phyloP scores from a whole-genome alignment of 75 land plant species.

The Cryptomeria japonica region DNA sequence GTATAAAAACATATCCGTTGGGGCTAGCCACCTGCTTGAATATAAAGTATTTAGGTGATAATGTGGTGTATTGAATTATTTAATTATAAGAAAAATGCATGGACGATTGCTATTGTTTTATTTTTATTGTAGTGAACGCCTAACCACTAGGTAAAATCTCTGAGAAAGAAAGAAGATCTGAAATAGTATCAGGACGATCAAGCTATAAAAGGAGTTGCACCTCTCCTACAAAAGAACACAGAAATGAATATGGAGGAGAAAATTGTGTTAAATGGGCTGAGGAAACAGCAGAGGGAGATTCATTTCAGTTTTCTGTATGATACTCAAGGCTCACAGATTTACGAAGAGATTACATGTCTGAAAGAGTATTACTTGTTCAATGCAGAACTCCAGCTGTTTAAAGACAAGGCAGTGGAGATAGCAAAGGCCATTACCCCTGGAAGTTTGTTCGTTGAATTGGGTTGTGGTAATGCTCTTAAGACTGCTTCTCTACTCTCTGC shows the following conservation, averaged over 20 bases:
- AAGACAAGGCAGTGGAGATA: slow-evolving; percentile 22
- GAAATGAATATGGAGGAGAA: not conserved
- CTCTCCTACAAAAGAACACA: not conserved
- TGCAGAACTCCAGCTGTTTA: slow-evolving; percentile 24
- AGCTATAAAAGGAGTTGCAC: no score
- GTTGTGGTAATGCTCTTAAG: slow-evolving; percentile 36
- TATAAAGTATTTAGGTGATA: no score
- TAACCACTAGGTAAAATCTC: no score
- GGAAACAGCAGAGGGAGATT: slow-evolving; percentile 17
- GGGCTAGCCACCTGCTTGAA: no score
- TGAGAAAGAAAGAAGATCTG: no score
- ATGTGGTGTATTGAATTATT: no score
- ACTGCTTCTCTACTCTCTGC: slow-evolving; percentile 29
- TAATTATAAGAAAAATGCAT: no score
- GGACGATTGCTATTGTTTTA: no score
- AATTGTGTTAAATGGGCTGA: slow-evolving; percentile 1
- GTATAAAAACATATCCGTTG: no score
- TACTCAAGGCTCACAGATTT: slow-evolving; percentile 29
- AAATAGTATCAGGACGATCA: no score
- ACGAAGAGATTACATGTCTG: slow-evolving; percentile 32
- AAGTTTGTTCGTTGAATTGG: slow-evolving; percentile 41
- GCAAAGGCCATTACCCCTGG: slow-evolving; percentile 7
- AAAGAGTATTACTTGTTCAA: slow-evolving; percentile 40
- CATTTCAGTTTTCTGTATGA: slow-evolving; percentile 39
- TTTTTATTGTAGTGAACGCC: no score